Conservation (phyloP, 768 basidiomycete genomes). For the Tulasnella sp. region DNA sequence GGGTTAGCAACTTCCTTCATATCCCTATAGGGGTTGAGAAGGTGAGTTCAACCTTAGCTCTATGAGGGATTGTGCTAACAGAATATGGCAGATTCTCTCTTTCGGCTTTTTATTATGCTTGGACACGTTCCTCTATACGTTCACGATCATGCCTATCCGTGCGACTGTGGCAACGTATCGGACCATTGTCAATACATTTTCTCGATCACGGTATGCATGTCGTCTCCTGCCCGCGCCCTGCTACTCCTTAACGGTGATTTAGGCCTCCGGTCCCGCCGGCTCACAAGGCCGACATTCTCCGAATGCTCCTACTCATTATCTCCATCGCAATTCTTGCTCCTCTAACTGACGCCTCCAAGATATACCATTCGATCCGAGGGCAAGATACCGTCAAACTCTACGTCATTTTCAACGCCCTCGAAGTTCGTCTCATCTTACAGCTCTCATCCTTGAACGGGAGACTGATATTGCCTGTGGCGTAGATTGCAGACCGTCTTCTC, state of each 20-base stretch:
- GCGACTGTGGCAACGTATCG: conserved; percentile 66
- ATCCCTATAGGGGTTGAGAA: conserved; percentile 95
- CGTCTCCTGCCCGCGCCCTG: conserved; percentile 41
- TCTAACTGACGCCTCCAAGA: conserved; percentile 93
- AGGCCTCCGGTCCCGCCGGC: conserved; percentile 70
- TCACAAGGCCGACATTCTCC: conserved; percentile 92
- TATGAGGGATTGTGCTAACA: not conserved
- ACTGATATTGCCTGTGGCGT: not conserved
- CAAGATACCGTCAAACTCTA: conserved; percentile 99
- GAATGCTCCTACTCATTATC: conserved; percentile 70
- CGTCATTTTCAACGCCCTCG: conserved; percentile 97
- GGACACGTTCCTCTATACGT: conserved; percentile 96
- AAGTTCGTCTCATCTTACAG: conserved; percentile 61
- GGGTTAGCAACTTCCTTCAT: conserved; percentile 92
- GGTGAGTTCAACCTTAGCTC: conserved; percentile 51
- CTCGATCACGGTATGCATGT: conserved; percentile 46
- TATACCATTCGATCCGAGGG: conserved; percentile 96
- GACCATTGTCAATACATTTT: conserved; percentile 43
- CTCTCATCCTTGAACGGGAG: too few species aligned
- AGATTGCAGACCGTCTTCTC: conserved; percentile 95
- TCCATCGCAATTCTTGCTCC: conserved; percentile 76
- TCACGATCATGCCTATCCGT: conserved; percentile 95
- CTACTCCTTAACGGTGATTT: conserved; percentile 35
- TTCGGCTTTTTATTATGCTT: conserved; percentile 94
- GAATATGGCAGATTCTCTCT: conserved; percentile 67